Evolutionary conservation across 176 grass and related monocot species (phyloP), one percentile per base, ranked within the genome.

Genomic region (Puccinellia tenuiflora): DNA sequence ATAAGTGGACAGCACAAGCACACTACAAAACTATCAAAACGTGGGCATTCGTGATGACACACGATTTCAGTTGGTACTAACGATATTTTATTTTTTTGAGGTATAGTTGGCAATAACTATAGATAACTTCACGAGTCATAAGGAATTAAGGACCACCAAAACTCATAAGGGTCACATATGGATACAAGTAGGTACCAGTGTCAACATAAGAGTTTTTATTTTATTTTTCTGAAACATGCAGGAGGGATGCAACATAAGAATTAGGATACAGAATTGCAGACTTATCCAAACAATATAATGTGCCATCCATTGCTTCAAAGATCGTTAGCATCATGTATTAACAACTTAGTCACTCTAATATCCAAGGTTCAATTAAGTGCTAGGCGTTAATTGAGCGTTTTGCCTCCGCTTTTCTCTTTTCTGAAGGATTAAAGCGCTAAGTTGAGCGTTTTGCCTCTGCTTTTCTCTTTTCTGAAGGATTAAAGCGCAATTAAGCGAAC

Each of bases 241-340:
- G 13, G 28, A 63, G 60, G 28, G 5, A 16, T 63, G 60, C 28
- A 62, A 71, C 3, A 38, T 40, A 59, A 78, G 47, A 34, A 64
- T 74, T 66, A 51, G 45, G 71, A 74, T 74, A 79, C 17, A 79
- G 73, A 79, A 54, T 4, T 39, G 5, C 28, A 65, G 78, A 73
- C 9, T 46, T 72, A 21, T 84, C 53, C 33, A 50, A 37, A 61
- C 11, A 47, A 78, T 68, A 50, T 47, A 59, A 39, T 60, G 22
- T 35, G 76, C 28, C 2, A 62, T 50, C 12, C 20, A 77, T 62
- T 90, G 73, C 63, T 82, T 71, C 25, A 62, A n/a, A 72, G 34
- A 55, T 74, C 81, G 67, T 79, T 84, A 54, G 47, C 56, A 62
- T 21, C 24, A 40, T 55, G 15, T 24, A 48, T 63, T 31, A 83